phyloP scores from a whole-genome alignment of 1,284 basidiomycete genomes.

The Cystobasidiaceae sp. region DNA sequence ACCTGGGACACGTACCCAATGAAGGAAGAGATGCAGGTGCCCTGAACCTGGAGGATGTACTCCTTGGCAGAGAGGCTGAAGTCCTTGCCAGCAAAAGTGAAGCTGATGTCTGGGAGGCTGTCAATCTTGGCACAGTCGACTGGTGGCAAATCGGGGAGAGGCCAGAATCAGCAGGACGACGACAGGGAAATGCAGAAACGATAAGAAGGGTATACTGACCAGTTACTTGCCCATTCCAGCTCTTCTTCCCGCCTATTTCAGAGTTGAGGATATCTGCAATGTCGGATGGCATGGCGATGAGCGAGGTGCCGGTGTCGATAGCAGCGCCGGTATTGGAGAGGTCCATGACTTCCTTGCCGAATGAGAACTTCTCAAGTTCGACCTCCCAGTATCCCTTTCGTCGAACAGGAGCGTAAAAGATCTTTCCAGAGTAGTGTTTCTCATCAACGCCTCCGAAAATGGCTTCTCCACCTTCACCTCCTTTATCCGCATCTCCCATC shows the following conservation, averaged over 20 bases:
- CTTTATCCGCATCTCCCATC: constrained; percentile 71
- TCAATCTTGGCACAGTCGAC: constrained; percentile 82
- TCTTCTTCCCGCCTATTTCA: constrained; percentile 64
- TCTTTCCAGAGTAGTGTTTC: constrained; percentile 70
- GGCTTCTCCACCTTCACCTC: constrained; percentile 69
- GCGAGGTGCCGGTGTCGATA: constrained; percentile 90
- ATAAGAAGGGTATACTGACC: constrained; percentile 31
- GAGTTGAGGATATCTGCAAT: constrained; percentile 97
- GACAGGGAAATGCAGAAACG: not conserved
- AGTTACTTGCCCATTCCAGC: constrained; percentile 91
- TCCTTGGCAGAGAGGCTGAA: constrained; percentile 44
- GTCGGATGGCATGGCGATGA: constrained; percentile 87
- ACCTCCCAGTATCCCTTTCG: constrained; percentile 91
- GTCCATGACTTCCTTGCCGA: constrained; percentile 66
- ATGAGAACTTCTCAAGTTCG: constrained; percentile 48
- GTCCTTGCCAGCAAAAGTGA: constrained; percentile 59
- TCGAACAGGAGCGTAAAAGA: constrained; percentile 84
- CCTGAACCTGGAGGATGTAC: constrained; percentile 80
- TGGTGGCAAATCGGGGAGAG: not conserved
- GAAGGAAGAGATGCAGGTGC: constrained; percentile 92
- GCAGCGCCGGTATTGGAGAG: constrained; percentile 89
- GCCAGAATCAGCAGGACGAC: not conserved
- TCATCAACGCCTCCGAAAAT: constrained; percentile 88
- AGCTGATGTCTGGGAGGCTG: constrained; percentile 74
- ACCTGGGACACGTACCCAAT: constrained; percentile 60